Evolutionary conservation across 495 filamentous ascomycete genomes (phyloP), one percentile per base, ranked within the genome.

Genomic region (Penicillium argentinense): DNA sequence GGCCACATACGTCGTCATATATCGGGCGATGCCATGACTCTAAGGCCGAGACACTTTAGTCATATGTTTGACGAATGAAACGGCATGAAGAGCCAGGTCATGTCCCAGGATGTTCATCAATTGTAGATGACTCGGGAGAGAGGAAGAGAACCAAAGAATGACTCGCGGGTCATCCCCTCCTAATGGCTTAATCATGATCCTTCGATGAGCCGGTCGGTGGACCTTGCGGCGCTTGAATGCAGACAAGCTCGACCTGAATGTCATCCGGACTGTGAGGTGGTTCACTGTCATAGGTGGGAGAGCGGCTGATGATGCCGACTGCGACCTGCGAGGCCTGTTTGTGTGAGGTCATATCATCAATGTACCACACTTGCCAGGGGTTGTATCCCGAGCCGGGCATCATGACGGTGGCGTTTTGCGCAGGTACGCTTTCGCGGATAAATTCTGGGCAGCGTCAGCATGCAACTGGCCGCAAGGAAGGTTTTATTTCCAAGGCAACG

Each of bases 341-440:
- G 7, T 33, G 25, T 4, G 64, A 54, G 1, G 57, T 68, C 63
- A 71, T 69, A 30, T 62, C 53, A 42, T 72, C 64, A 9, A 72
- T 51, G 32, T 67, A 69, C 61, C 62, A 73, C 6, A 69, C 68
- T 36, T 63, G 61, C 72, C 69, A 75, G 4, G 72, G 68, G 41
- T 36, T 51, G 14, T 51, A 25, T 17, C 56, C 49, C 11, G 47
- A 59, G 4, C 72, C 72, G 5, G 67, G 42, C 14, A 56, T 58
- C 39, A 65, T 61, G 3, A 72, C 48, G 1, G 49, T 56, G 4
- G 66, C 65, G 16, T 60, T 50, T 19, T 60, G 48, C 17, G 54
- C 57, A 9, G 56, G 54, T n/a, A 44, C 46, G 29, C 49, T 60
- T 53, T 73, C 70, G 25, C 56, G 56, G 13, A 54, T 64, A 33